Percentiles rank a stretch among this genome's conserved stretches.
phyloP scores from a whole-genome alignment of 1,284 basidiomycete species.

The Puccinia polysora region DNA sequence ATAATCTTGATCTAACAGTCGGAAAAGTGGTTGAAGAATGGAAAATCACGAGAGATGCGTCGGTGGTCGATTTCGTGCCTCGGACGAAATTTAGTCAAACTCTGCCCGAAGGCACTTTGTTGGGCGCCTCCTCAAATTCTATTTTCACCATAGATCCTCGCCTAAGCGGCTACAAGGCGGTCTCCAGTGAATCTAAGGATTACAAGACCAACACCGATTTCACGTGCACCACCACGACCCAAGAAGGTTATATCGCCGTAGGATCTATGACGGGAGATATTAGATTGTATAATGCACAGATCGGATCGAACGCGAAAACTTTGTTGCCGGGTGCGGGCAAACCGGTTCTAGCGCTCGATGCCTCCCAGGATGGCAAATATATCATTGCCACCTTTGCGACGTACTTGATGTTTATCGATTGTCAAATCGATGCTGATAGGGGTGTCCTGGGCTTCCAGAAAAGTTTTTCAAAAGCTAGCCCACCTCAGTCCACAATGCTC shows the following conservation, averaged over 20 bases:
- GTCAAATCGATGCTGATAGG: constrained; percentile 83
- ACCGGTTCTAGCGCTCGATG: constrained; percentile 89
- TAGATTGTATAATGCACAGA: constrained; percentile 77
- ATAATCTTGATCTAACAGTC: constrained; percentile 85
- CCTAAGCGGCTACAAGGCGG: constrained; percentile 79
- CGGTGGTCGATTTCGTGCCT: constrained; percentile 72
- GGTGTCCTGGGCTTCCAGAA: constrained; percentile 88
- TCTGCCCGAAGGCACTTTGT: not conserved
- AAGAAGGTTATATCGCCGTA: constrained; percentile 78
- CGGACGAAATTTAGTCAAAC: constrained; percentile 84
- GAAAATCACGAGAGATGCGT: constrained; percentile 79
- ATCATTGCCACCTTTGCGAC: constrained; percentile 94
- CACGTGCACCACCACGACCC: constrained; percentile 85
- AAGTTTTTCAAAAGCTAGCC: constrained; percentile 87
- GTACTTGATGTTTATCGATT: constrained; percentile 86
- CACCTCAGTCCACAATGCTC: constrained; percentile 83
- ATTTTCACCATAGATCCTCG: constrained; percentile 97
- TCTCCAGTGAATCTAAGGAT: constrained; percentile 92
- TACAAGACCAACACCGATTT: constrained; percentile 94
- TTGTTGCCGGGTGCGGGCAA: constrained; percentile 89
- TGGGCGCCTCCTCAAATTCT: constrained; percentile 77
- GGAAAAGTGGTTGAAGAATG: constrained; percentile 98
- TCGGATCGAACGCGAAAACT: constrained; percentile 98
- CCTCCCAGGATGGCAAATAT: constrained; percentile 87
- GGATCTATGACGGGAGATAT: constrained; percentile 96